These are phyloP conservation scores for Brassica incana DNA, from an alignment of 345 rosid genomes.

Conservation along the genomic window DNA sequence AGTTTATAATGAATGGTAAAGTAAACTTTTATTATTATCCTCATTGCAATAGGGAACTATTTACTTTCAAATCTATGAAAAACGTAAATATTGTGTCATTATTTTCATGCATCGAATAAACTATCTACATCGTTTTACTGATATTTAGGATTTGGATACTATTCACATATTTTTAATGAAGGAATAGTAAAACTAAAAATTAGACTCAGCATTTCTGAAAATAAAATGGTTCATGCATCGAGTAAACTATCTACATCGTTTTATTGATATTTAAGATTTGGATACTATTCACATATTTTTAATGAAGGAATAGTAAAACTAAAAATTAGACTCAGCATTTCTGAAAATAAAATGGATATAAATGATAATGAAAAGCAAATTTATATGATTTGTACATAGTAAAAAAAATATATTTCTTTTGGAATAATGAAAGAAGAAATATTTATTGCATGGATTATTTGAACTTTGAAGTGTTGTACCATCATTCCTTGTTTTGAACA, in stretches of 20 bases:
- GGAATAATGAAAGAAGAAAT: not conserved
- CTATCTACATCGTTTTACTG: not conserved
- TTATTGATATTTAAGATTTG: not conserved
- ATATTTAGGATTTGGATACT: not conserved
- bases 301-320: not conserved
- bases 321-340: not conserved
- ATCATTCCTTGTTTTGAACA: not conserved
- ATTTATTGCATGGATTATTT: not conserved
- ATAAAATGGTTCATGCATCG: not conserved
- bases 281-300: not conserved
- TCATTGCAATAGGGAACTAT: not conserved
- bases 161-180: not conserved
- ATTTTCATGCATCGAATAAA: not conserved
- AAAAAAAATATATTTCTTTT: not conserved
- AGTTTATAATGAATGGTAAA: conserved; percentile 13
- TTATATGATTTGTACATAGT: not conserved
- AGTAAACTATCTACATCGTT: not conserved
- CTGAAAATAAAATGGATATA: not conserved
- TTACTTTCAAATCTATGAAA: not conserved
- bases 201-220: not conserved
- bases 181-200: not conserved
- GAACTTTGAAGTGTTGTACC: not conserved
- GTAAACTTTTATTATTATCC: not conserved
- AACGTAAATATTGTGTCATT: not conserved
- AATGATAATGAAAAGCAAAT: not conserved